Evolutionary conservation across 345 rosid species (phyloP).

Genomic region (Lepidium didymum): DNA sequence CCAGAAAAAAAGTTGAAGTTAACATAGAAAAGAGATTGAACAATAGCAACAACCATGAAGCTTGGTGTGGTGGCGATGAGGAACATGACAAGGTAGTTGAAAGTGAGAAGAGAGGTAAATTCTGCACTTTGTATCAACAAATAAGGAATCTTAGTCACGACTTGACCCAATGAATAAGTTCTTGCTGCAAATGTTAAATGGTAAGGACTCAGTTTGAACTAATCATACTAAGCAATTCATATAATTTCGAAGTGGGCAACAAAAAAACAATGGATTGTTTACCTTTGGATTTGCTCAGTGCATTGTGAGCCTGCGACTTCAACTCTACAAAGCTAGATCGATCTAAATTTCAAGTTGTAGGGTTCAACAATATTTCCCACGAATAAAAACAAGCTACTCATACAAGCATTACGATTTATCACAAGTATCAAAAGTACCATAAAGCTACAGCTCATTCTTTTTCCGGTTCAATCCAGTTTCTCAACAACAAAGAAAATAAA

Average conservation of each 20-base stretch:
- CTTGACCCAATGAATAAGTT: constrained; percentile 71
- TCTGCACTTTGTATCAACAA: constrained; percentile 34
- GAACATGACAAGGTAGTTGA: constrained; percentile 67
- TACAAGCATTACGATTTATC: not conserved
- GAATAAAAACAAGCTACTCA: not conserved
- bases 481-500: not conserved
- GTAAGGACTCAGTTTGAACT: not conserved
- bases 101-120: constrained; percentile 40
- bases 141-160: constrained; percentile 64
- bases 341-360: constrained; percentile 27
- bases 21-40: constrained; percentile 38
- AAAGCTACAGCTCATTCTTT: not conserved
- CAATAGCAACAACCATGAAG: constrained; percentile 44
- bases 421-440: not conserved
- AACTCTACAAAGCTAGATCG: constrained; percentile 36
- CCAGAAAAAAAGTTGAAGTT: constrained; percentile 57
- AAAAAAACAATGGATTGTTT: not conserved
- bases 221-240: not conserved
- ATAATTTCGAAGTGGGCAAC: not conserved
- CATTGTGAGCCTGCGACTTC: constrained; percentile 44
- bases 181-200: constrained; percentile 25
- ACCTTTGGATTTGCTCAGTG: constrained; percentile 47
- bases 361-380: not conserved
- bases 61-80: constrained; percentile 63
- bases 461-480: not conserved